Evolutionary conservation across 2,329 filamentous ascomycete species (phyloP), one percentile per base, ranked within the genome.

Genomic region (Nectriaceae sp.): DNA sequence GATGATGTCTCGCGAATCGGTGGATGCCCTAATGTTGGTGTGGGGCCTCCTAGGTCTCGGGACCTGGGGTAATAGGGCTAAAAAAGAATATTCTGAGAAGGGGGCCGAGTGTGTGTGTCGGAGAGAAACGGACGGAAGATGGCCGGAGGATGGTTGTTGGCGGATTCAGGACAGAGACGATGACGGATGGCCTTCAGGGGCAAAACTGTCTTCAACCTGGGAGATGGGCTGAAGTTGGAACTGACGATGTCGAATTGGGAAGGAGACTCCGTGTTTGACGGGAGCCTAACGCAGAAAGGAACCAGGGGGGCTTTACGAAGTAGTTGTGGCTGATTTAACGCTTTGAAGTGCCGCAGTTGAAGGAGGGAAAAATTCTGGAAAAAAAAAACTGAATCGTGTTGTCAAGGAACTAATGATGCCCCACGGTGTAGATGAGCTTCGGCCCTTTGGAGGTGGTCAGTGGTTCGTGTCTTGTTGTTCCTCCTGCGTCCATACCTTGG

Each of bases 1-100:
- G 42, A 22, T 29, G 46, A 41, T 36, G 36, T 47, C 44, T 60
- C 44, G 48, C 46, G 55, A 55, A 61, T 50, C 51, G 50, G 37
- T 39, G 35, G 47, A 44, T 33, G 40, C 21, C 39, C 19, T 40
- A 39, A 6, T 11, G 33, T 18, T 6, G 47, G 47, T 44, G 45
- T 43, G 42, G 50, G 55, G 21, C n/a, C n/a, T n/a, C n/a, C n/a
- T n/a, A n/a, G n/a, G n/a, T 29, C 13, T 22, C 18, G n/a, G 22
- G 40, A 56, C 56, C 49, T 58, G 43, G 36, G 48, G 26, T 37
- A 37, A 37, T 37, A 37, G 33, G 33, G 33, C 33, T 11, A 10
- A 11, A 18, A 11, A 18, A 16, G 33, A 18, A 11, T 11, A 15
- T 8, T 31, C 8, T 31, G 26, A 31, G 8, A 31, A 31, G 26